A percentile compares a stretch with the other conserved stretches of the same genome.
These are phyloP conservation scores for Solanum bukasovii DNA, from an alignment of 257 asterid species.

Conservation along the genomic window DNA sequence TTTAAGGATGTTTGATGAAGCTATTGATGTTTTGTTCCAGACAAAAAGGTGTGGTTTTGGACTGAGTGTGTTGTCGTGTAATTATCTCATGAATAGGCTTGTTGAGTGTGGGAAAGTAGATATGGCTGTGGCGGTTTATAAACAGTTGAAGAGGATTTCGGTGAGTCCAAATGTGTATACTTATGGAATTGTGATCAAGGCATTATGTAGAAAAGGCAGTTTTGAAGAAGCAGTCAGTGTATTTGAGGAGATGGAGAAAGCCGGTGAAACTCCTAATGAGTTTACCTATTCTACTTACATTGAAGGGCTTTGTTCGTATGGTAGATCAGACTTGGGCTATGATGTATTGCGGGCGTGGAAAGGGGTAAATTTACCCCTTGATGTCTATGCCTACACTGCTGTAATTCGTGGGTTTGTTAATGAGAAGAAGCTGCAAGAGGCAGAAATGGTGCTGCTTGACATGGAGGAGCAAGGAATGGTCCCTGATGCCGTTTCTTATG, in stretches of 20 bases:
- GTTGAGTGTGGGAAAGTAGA: slow-evolving; percentile 44
- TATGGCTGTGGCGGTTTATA: slow-evolving; percentile 34
- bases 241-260: slow-evolving; percentile 50
- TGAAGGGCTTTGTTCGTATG: slow-evolving; percentile 52
- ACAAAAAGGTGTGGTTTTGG: slow-evolving; percentile 37
- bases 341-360: slow-evolving; percentile 22
- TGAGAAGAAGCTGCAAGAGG: slow-evolving; percentile 44
- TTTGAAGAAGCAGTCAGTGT: slow-evolving; percentile 44
- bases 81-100: slow-evolving; percentile 54
- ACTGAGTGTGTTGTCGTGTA: slow-evolving; percentile 44
- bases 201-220: slow-evolving; percentile 35
- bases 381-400: slow-evolving; percentile 32
- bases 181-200: slow-evolving; percentile 65
- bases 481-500: slow-evolving; percentile 33
- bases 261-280: slow-evolving; percentile 46
- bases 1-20: slow-evolving; percentile 63
- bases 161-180: slow-evolving; percentile 62
- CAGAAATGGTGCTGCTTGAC: slow-evolving; percentile 37
- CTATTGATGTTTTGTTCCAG: slow-evolving; percentile 32
- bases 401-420: slow-evolving; percentile 55
- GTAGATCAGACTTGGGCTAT: slow-evolving; percentile 31
- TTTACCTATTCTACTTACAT: slow-evolving; percentile 35
- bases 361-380: slow-evolving; percentile 16
- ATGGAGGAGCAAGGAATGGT: slow-evolving; percentile 46
- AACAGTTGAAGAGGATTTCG: slow-evolving; percentile 41